A percentile compares a stretch with the other conserved stretches of the same genome.
phyloP scores from a whole-genome alignment of 208 protist genomes.

The Acanthamoeba pearcei region DNA sequence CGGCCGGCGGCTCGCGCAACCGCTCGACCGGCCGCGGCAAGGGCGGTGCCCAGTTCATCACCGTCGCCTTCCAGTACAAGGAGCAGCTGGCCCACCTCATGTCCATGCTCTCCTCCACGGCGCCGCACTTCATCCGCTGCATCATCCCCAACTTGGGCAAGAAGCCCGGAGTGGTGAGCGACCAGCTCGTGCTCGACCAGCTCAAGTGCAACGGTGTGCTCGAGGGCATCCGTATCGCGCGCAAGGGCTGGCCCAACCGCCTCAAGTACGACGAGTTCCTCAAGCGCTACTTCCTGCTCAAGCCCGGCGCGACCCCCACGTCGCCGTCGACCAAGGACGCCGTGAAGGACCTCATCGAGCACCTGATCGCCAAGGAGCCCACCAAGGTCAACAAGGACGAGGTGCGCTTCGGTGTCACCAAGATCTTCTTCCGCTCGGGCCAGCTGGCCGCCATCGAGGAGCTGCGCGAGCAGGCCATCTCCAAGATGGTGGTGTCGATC shows the following conservation, averaged over 20 bases:
- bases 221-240: constrained; percentile 90
- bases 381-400: constrained; percentile 82
- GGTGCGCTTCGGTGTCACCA: constrained; percentile 89
- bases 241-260: constrained; percentile 91
- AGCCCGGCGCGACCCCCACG: constrained; percentile 16
- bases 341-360: constrained; percentile 83
- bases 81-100: constrained; percentile 87
- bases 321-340: constrained; percentile 78
- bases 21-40: constrained; percentile 62
- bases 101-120: constrained; percentile 84
- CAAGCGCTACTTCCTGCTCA: constrained; percentile 85
- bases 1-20: constrained; percentile 57
- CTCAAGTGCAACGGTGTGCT: constrained; percentile 91
- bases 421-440: constrained; percentile 92
- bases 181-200: constrained; percentile 86
- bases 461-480: constrained; percentile 86
- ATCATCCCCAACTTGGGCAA: constrained; percentile 91
- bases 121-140: constrained; percentile 91
- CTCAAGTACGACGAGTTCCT: constrained; percentile 89
- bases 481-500: constrained; percentile 85
- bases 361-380: constrained; percentile 77
- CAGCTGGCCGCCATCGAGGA: constrained; percentile 89
- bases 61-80: constrained; percentile 87
- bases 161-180: constrained; percentile 78
- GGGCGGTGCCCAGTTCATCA: constrained; percentile 85